Percentiles rank a stretch among this genome's conserved stretches.
These are phyloP conservation scores for Arabidopsis arenosa DNA, from an alignment of 345 rosid genomes.

Conservation along the genomic window DNA sequence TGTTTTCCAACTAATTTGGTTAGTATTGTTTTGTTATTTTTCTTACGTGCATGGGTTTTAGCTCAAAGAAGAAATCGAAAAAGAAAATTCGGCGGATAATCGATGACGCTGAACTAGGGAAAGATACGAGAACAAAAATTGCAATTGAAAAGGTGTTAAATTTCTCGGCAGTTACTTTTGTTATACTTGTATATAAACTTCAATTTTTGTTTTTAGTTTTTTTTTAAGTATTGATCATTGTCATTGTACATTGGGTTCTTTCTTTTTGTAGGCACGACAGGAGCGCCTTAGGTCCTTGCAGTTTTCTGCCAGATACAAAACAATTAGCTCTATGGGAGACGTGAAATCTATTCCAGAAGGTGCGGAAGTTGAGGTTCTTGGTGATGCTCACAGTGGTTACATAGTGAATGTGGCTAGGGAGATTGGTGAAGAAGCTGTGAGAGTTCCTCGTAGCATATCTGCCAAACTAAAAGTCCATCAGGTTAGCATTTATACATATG, in stretches of 20 bases:
- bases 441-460: conserved; percentile 88
- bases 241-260: conserved; percentile 37
- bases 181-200: conserved; percentile 7
- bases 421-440: conserved; percentile 90
- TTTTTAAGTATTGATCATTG: conserved; percentile 14
- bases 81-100: conserved; percentile 93
- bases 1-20: conserved; percentile 26
- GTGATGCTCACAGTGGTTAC: conserved; percentile 81
- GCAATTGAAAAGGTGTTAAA: conserved; percentile 90
- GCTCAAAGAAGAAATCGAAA: conserved; percentile 71
- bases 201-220: neutral
- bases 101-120: conserved; percentile 98
- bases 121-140: conserved; percentile 93
- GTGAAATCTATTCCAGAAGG: conserved; percentile 62
- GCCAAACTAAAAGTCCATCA: conserved; percentile 91
- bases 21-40: conserved; percentile 32
- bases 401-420: conserved; percentile 98
- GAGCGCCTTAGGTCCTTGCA: conserved; percentile 91
- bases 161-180: conserved; percentile 21
- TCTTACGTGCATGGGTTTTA: conserved; percentile 37
- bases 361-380: conserved; percentile 74
- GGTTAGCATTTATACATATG: conserved; percentile 54
- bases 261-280: conserved; percentile 83
- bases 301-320: conserved; percentile 70
- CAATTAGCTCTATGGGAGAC: conserved; percentile 52